These are phyloP conservation scores for Venturiaceae sp. DNA, from an alignment of 2,329 filamentous ascomycete genomes.

Conservation along the genomic window DNA sequence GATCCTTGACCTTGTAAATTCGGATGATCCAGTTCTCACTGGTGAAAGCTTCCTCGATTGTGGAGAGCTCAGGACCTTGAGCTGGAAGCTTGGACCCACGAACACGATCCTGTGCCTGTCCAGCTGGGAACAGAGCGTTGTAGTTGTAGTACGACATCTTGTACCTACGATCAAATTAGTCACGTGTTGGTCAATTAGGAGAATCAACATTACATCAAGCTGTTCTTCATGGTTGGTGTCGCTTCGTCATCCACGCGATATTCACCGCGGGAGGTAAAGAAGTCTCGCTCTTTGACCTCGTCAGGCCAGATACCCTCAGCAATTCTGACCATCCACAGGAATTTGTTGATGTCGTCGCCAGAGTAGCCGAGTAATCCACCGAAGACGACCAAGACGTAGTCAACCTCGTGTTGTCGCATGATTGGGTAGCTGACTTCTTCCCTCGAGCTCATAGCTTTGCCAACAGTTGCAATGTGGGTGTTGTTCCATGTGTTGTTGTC, in stretches of 20 bases:
- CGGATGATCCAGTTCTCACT: slow-evolving; percentile 99
- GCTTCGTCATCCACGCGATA: slow-evolving; percentile 91
- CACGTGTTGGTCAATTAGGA: slow-evolving; percentile 12
- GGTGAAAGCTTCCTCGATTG: slow-evolving; percentile 92
- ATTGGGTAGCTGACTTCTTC: slow-evolving; percentile 99
- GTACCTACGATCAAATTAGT: slow-evolving; percentile 55
- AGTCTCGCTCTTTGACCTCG: slow-evolving; percentile 93
- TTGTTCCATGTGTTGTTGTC: slow-evolving; percentile 99
- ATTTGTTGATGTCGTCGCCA: slow-evolving; percentile 99
- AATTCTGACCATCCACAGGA: slow-evolving; percentile 99
- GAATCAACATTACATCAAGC: slow-evolving; percentile 72
- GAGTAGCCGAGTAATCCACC: slow-evolving; percentile 94
- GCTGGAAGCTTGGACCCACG: slow-evolving; percentile 73
- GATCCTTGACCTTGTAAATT: slow-evolving; percentile 99
- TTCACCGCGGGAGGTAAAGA: slow-evolving; percentile 88
- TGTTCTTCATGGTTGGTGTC: slow-evolving; percentile 97
- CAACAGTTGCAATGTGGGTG: slow-evolving; percentile 97
- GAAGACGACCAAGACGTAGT: slow-evolving; percentile 97
- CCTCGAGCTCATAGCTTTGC: slow-evolving; percentile 95
- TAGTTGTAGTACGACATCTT: slow-evolving; percentile 99
- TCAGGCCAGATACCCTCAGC: slow-evolving; percentile 99
- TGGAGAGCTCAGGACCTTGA: slow-evolving; percentile 74
- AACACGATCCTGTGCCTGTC: slow-evolving; percentile 84
- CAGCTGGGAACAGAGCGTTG: slow-evolving; percentile 78
- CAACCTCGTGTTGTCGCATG: slow-evolving; percentile 95